A percentile compares a stretch with the other conserved stretches of the same genome.
These are phyloP conservation scores for Cladosporium sp. DNA, from an alignment of 2,329 filamentous ascomycete species.

Conservation along the genomic window DNA sequence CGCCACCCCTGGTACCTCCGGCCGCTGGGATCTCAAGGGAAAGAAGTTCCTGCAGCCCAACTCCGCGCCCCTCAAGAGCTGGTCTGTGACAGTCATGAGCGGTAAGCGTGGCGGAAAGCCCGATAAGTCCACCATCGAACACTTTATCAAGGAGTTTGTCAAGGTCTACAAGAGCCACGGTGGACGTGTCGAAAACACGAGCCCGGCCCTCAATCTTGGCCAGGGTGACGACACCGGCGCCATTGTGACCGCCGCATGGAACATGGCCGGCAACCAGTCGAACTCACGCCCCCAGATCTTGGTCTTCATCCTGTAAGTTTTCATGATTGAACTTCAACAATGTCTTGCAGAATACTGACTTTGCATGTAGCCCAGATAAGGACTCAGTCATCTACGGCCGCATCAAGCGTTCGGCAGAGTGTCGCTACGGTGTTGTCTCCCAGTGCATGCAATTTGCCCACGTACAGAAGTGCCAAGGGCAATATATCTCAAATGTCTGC, in stretches of 20 bases:
- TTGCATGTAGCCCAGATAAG: slow-evolving; percentile 48
- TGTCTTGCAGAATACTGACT: too few relatives aligned
- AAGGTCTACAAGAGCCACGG: slow-evolving; percentile 59
- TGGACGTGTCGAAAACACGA: slow-evolving; percentile 48
- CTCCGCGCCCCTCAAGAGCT: slow-evolving; percentile 54
- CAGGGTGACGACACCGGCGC: slow-evolving; percentile 25
- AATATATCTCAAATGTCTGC: slow-evolving; percentile 89
- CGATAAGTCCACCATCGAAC: slow-evolving; percentile 41
- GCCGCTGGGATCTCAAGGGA: slow-evolving; percentile 82
- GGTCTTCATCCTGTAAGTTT: slow-evolving; percentile 62
- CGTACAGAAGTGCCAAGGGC: slow-evolving; percentile 64
- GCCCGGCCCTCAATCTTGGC: slow-evolving; percentile 41
- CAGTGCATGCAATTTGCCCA: slow-evolving; percentile 74
- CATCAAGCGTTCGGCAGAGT: slow-evolving; percentile 86
- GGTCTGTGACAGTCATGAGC: slow-evolving; percentile 69
- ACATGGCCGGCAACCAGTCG: slow-evolving; percentile 50
- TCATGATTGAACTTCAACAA: too few relatives aligned
- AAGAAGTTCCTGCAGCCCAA: slow-evolving; percentile 73
- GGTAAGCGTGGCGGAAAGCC: slow-evolving; percentile 47
- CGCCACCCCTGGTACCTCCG: slow-evolving; percentile 59
- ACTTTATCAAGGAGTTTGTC: slow-evolving; percentile 59
- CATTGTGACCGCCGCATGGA: slow-evolving; percentile 45
- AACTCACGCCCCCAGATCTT: slow-evolving; percentile 67
- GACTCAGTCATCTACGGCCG: slow-evolving; percentile 71
- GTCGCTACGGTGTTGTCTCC: slow-evolving; percentile 64